These are phyloP conservation scores for Colletotrichum sp. DNA, from an alignment of 2,329 filamentous ascomycete genomes.

Conservation along the genomic window DNA sequence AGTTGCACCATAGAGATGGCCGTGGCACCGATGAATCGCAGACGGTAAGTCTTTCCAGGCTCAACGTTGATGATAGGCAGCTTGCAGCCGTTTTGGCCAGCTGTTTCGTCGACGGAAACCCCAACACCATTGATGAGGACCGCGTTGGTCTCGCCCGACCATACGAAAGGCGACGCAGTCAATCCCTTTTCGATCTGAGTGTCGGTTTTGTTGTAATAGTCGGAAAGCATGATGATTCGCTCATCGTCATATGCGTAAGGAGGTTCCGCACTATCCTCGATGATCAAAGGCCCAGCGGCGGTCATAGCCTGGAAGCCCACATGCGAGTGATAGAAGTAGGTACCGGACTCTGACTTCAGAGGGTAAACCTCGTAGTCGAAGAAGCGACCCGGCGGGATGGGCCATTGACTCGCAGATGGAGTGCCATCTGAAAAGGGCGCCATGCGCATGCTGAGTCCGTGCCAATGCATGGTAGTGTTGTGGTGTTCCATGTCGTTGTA, in stretches of 20 bases:
- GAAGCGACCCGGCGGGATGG: conserved; percentile 63
- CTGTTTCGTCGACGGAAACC: conserved; percentile 24
- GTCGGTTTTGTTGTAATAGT: conserved; percentile 63
- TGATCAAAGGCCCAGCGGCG: conserved; percentile 61
- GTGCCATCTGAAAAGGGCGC: conserved; percentile 70
- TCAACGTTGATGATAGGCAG: conserved; percentile 62
- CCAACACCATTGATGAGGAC: conserved; percentile 62
- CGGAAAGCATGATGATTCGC: conserved; percentile 56
- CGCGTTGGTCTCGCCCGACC: conserved; percentile 63
- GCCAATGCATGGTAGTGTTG: conserved; percentile 70
- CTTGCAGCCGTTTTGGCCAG: conserved; percentile 35
- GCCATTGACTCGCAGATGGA: conserved; percentile 67
- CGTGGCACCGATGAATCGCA: conserved; percentile 63
- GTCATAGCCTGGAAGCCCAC: conserved; percentile 66
- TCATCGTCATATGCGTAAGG: conserved; percentile 70
- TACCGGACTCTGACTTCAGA: conserved; percentile 57
- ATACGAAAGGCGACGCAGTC: conserved; percentile 52
- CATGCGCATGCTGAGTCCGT: conserved; percentile 63
- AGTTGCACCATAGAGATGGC: conserved; percentile 59
- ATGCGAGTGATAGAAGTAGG: conserved; percentile 74
- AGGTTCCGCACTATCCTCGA: conserved; percentile 50
- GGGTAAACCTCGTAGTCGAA: conserved; percentile 72
- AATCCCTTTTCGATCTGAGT: conserved; percentile 55
- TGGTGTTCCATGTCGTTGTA: conserved; percentile 58
- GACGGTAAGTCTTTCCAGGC: conserved; percentile 63